phyloP scores from a whole-genome alignment of 352 stramenopile genomes.

The Pythium angustatum region DNA sequence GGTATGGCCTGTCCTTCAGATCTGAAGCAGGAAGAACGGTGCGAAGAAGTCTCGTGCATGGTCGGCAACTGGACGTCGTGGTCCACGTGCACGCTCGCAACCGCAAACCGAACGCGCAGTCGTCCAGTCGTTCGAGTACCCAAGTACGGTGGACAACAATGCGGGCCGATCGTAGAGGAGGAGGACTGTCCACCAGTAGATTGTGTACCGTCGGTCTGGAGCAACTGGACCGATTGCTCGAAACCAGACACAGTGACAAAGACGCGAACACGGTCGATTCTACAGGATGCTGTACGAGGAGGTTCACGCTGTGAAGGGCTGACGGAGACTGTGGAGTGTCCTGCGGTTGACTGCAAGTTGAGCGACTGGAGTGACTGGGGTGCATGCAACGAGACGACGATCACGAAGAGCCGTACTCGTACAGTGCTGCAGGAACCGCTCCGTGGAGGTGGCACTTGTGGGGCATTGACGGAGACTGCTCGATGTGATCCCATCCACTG shows the following conservation, averaged over 20 bases:
- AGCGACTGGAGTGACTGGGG: slow-evolving; percentile 44
- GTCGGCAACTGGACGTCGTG: slow-evolving; percentile 55
- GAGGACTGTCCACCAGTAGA: slow-evolving; percentile 48
- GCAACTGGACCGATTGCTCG: slow-evolving; percentile 47
- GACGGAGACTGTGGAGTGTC: slow-evolving; percentile 21
- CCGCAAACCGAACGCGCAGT: slow-evolving; percentile 30
- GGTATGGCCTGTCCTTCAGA: slow-evolving; percentile 40
- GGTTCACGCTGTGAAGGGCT: slow-evolving; percentile 7
- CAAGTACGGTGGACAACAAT: slow-evolving; percentile 27
- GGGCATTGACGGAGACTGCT: slow-evolving; percentile 20
- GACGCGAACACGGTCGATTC: slow-evolving; percentile 41
- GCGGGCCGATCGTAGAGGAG: slow-evolving; percentile 11
- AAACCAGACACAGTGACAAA: slow-evolving; percentile 40
- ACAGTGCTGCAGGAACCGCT: slow-evolving; percentile 17
- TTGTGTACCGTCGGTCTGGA: slow-evolving; percentile 44
- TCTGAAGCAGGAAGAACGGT: slow-evolving; percentile 39
- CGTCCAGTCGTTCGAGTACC: slow-evolving; percentile 29
- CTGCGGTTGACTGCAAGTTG: slow-evolving; percentile 46
- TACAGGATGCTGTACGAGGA: slow-evolving; percentile 11
- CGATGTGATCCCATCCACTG: slow-evolving; percentile 38
- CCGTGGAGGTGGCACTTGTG: slow-evolving; percentile 33
- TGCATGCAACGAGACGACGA: slow-evolving; percentile 38
- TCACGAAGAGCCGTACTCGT: slow-evolving; percentile 44
- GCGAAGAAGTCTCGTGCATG: slow-evolving; percentile 37
- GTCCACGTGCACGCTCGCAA: slow-evolving; percentile 40